Conservation (phyloP, 1,284 basidiomycete species). For the Ganoderma boninense region DNA sequence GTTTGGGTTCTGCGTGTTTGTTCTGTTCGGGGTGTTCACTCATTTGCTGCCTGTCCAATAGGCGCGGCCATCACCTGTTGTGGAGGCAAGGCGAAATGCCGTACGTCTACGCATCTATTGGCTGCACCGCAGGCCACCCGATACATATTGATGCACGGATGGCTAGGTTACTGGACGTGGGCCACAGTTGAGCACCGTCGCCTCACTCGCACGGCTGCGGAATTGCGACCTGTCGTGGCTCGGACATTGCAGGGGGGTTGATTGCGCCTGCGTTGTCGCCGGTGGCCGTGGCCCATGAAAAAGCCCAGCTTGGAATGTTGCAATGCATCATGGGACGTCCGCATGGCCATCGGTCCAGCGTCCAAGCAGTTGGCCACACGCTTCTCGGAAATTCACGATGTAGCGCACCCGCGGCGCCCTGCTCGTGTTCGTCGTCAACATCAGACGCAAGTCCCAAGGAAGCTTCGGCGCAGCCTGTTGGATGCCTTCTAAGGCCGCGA, state of each 20-base stretch:
- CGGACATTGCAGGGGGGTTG: background rate
- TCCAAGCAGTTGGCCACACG: background rate
- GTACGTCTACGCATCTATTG: background rate
- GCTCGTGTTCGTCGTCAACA: background rate
- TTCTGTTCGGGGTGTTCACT: background rate
- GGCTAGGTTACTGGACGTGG: background rate
- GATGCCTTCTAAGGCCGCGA: background rate
- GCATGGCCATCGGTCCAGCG: background rate
- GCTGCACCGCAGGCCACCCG: background rate
- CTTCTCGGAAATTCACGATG: background rate
- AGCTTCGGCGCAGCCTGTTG: background rate
- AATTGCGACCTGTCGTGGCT: background rate
- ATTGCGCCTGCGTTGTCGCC: background rate
- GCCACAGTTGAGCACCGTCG: background rate
- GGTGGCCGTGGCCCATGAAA: background rate
- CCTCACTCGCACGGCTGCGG: background rate
- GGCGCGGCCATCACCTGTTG: background rate
- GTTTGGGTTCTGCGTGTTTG: background rate
- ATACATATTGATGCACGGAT: background rate
- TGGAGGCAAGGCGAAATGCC: background rate
- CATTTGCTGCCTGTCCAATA: background rate
- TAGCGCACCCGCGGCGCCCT: background rate
- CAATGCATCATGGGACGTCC: constrained; percentile 3
- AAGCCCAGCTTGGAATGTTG: background rate
- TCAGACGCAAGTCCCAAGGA: background rate